phyloP scores from a whole-genome alignment of 768 basidiomycete genomes.

The Boletus barrowsii region DNA sequence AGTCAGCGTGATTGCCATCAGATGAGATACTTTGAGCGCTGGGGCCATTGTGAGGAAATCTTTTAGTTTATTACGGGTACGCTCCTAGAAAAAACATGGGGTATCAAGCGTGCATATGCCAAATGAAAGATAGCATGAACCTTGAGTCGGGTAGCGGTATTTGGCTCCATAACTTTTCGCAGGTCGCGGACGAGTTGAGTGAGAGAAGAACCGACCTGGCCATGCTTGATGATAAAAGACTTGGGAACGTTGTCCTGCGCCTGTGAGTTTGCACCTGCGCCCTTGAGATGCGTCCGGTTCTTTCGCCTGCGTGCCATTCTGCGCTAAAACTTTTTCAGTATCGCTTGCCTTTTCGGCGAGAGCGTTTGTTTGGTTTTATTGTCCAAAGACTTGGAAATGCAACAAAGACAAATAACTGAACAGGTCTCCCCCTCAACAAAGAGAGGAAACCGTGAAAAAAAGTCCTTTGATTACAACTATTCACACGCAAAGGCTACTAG shows the following conservation, averaged over 20 bases:
- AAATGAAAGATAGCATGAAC: constrained; percentile 40
- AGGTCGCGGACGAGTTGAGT: constrained; percentile 89
- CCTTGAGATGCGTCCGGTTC: constrained; percentile 79
- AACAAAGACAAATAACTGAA: neutral
- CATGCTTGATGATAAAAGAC: constrained; percentile 96
- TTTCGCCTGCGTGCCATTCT: constrained; percentile 74
- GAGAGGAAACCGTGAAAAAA: neutral
- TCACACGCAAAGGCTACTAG: constrained; percentile 1
- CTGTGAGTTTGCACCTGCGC: constrained; percentile 35
- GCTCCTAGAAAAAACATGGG: constrained; percentile 57
- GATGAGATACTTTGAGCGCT: constrained; percentile 84
- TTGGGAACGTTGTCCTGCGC: constrained; percentile 57
- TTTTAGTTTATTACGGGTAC: constrained; percentile 84
- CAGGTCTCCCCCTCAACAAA: too few species aligned
- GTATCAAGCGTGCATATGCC: constrained; percentile 10
- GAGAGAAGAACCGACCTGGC: constrained; percentile 84
- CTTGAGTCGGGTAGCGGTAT: constrained; percentile 89
- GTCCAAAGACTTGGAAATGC: neutral
- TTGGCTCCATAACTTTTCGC: constrained; percentile 96
- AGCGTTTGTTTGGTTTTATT: constrained; percentile 27
- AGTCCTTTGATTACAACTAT: constrained; percentile 8
- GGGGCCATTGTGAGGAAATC: constrained; percentile 94
- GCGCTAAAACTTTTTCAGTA: constrained; percentile 3
- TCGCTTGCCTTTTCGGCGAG: constrained; percentile 19
- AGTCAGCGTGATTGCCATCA: constrained; percentile 89